Conservation (phyloP, 2,329 filamentous ascomycete genomes). For the Colletotrichum tanaceti region DNA sequence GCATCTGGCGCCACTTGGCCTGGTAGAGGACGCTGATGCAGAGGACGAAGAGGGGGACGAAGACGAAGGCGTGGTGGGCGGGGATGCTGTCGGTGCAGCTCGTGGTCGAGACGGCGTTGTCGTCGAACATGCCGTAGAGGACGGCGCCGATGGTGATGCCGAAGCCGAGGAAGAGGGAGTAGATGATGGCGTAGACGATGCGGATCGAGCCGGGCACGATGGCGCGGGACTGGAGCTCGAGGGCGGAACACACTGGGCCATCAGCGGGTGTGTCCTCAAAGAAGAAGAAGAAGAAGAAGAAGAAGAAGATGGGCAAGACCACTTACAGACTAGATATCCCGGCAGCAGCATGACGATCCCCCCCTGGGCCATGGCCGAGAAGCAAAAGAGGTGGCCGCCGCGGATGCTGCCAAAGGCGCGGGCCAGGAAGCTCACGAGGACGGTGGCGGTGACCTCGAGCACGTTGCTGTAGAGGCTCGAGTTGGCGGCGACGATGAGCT, state of each 20-base stretch:
- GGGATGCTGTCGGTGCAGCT: conserved; percentile 59
- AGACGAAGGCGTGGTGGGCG: conserved; percentile 68
- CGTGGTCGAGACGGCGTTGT: conserved; percentile 59
- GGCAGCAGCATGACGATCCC: conserved; percentile 75
- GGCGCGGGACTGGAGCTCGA: conserved; percentile 77
- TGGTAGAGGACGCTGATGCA: conserved; percentile 83
- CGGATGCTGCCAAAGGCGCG: conserved; percentile 71
- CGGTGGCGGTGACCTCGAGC: conserved; percentile 71
- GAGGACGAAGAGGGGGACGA: conserved; percentile 78
- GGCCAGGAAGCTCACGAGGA: conserved; percentile 71
- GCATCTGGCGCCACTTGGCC: conserved; percentile 83
- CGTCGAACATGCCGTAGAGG: conserved; percentile 71
- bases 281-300: neutral
- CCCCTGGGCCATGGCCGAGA: conserved; percentile 72
- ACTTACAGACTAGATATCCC: conserved; percentile 69
- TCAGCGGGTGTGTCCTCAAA: conserved; percentile 45
- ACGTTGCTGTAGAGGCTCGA: conserved; percentile 77
- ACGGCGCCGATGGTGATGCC: conserved; percentile 76
- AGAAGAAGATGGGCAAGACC: neutral
- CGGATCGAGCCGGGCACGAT: conserved; percentile 78
- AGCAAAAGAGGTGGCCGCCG: conserved; percentile 67
- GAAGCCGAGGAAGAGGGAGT: conserved; percentile 78
- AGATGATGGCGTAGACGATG: conserved; percentile 80
- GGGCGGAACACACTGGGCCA: conserved; percentile 58
- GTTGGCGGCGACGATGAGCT: conserved; percentile 75